Evolutionary conservation across 371 early-diverging fungal species (phyloP).

Genomic region (Aphelidium insulamus): DNA sequence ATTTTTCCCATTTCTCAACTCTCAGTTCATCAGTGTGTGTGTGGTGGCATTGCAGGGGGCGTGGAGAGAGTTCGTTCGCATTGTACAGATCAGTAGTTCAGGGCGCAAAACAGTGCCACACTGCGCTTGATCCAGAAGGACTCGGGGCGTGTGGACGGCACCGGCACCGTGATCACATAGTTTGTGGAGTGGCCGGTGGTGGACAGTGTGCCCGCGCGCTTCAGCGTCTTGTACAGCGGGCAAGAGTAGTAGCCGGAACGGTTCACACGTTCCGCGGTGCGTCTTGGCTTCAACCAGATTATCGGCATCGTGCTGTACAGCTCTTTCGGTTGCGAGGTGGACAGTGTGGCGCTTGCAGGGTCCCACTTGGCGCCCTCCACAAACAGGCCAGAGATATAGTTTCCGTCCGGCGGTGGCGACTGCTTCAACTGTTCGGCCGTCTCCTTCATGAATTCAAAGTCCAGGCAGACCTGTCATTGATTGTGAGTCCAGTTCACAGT

Average conservation of each 20-base stretch:
- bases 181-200: constrained; percentile 38
- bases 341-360: constrained; percentile 6
- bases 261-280: constrained; percentile 20
- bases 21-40: too few relatives aligned
- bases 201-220: constrained; percentile 19
- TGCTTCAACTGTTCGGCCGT: too few relatives aligned
- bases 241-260: constrained; percentile 22
- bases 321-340: constrained; percentile 23
- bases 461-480: too few relatives aligned
- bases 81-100: too few relatives aligned
- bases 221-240: constrained; percentile 28
- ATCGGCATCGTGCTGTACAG: constrained; percentile 28
- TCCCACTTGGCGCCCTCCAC: constrained; percentile 34
- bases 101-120: constrained; percentile 20
- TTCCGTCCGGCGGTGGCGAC: constrained; percentile 28
- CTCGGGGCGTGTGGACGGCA: constrained; percentile 19
- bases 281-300: constrained; percentile 23
- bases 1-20: too few relatives aligned
- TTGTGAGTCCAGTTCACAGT: constrained; percentile 18
- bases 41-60: too few relatives aligned
- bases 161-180: constrained; percentile 25
- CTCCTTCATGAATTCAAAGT: too few relatives aligned
- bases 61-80: too few relatives aligned
- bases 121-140: constrained; percentile 29
- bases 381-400: constrained; percentile 25